Percentiles rank a stretch among this genome's conserved stretches.
Conservation (phyloP, 257 asterid species). For the Cinchona pubescens region DNA sequence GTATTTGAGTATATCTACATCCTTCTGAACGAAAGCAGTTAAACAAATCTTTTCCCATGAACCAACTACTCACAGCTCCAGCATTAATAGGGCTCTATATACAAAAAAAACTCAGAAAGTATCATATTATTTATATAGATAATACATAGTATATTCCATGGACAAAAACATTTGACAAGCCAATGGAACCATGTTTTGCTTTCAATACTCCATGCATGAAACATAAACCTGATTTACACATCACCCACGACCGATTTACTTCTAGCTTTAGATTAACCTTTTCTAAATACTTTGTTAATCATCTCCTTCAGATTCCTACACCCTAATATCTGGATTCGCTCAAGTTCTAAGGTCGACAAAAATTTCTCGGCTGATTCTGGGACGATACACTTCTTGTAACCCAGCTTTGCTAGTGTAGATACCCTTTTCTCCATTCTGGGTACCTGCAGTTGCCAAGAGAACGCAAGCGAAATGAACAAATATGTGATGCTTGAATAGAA, state of each 20-base stretch:
- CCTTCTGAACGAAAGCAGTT: background rate
- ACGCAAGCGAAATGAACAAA: background rate
- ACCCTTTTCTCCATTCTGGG: constrained; percentile 83
- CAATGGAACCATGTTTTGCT: background rate
- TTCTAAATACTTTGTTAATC: constrained; percentile 65
- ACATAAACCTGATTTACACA: background rate
- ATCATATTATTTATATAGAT: background rate
- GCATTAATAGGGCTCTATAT: background rate
- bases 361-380: constrained; percentile 57
- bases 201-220: background rate
- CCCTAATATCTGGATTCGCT: constrained; percentile 61
- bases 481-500: background rate
- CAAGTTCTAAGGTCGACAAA: constrained; percentile 34
- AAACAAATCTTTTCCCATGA: background rate
- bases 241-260: background rate
- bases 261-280: constrained; percentile 15
- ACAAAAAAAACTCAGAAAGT: background rate
- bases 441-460: constrained; percentile 40
- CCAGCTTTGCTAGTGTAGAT: constrained; percentile 69
- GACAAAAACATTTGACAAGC: background rate
- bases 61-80: background rate
- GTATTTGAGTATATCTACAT: background rate
- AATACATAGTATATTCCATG: background rate
- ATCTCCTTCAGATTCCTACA: constrained; percentile 78
- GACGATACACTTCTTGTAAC: constrained; percentile 74